These are phyloP conservation scores for Backusella westeae DNA, from an alignment of 192 early-diverging fungal genomes.

Conservation along the genomic window DNA sequence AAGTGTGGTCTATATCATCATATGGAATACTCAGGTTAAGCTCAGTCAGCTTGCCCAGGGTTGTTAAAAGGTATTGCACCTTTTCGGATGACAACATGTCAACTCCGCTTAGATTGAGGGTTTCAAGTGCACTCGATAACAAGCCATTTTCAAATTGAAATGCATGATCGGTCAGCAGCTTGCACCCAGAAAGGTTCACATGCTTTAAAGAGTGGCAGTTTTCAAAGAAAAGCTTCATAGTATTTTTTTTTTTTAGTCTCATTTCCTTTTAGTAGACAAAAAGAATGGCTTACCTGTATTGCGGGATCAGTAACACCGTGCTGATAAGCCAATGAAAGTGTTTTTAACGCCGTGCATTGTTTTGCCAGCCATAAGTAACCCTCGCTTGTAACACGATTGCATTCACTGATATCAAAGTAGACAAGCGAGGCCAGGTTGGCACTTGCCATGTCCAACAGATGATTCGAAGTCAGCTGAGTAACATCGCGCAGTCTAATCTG, in stretches of 20 bases:
- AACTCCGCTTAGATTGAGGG: constrained; percentile 24
- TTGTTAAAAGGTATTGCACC: constrained; percentile 12
- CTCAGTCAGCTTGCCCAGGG: constrained; percentile 15
- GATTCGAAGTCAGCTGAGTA: constrained; percentile 26
- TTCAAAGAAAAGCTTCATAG: constrained; percentile 15
- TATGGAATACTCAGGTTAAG: constrained; percentile 26
- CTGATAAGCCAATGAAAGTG: constrained; percentile 28
- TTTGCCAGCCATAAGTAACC: constrained; percentile 16
- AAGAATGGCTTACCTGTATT: constrained; percentile 15
- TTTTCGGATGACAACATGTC: constrained; percentile 16
- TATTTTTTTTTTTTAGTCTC: not conserved
- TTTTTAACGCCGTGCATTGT: constrained; percentile 6
- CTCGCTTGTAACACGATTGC: constrained; percentile 11
- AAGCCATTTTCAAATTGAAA: constrained; percentile 15
- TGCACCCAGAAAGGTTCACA: constrained; percentile 30
- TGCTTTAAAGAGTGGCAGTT: constrained; percentile 22
- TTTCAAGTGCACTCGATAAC: constrained; percentile 4
- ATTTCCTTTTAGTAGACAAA: not conserved
- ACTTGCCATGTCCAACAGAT: constrained; percentile 7
- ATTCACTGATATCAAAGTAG: constrained; percentile 33
- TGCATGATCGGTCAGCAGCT: constrained; percentile 23
- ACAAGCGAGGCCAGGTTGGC: constrained; percentile 3
- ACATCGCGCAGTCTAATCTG: constrained; percentile 31
- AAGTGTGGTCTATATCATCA: constrained; percentile 19
- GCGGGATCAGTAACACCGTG: constrained; percentile 21